Evolutionary conservation across 768 basidiomycete genomes (phyloP), one percentile per base, ranked within the genome.

Genomic region (Agaricus blazei): DNA sequence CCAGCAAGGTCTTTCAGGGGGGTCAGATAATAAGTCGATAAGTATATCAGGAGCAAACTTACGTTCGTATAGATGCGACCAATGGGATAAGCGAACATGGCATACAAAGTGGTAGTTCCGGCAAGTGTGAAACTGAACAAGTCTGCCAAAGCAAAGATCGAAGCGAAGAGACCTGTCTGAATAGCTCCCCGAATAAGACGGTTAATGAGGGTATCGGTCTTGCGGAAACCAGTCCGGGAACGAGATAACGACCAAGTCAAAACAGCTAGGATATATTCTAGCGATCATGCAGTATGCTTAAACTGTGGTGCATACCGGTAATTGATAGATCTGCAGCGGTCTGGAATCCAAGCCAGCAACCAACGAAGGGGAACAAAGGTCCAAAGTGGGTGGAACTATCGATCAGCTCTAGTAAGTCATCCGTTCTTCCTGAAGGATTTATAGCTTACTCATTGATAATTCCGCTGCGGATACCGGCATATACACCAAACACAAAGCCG

Each of bases 151-250:
- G 79, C 75, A 51, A 79, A 79, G 0, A 75, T 64, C 1, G 72
- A 72, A 26, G 74, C 74, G 51, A 79, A 77, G 14, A 73, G 58
- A 54, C 78, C 78, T 8, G 79, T 79, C 59, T 79, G 77, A 37
- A 79, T 65, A 4, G 78, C 76, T 45, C 76, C 77, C 52, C 75
- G 73, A 54, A 79, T 77, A 12, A 79, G 67, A 29, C 73, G 72
- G 48, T 75, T 75, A 56, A 78, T 72, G 47, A 78, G 65, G 0
- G 69, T 75, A 48, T 80, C 77, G 8, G 73, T 79, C 59, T 66
- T 72, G 11, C 65, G 67, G 62, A 79, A 77, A 15, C 78, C 77
- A 24, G 78, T 78, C 36, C 75, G 69, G 5, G 74, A 74, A 40
- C 70, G 69, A 45, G 60, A 58, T 19, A 79, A 69, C 19, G 71